Percentiles rank a stretch among this genome's conserved stretches.
Evolutionary conservation across 106 monocot species (phyloP).

Genomic region (Apostasia shenzhenica): DNA sequence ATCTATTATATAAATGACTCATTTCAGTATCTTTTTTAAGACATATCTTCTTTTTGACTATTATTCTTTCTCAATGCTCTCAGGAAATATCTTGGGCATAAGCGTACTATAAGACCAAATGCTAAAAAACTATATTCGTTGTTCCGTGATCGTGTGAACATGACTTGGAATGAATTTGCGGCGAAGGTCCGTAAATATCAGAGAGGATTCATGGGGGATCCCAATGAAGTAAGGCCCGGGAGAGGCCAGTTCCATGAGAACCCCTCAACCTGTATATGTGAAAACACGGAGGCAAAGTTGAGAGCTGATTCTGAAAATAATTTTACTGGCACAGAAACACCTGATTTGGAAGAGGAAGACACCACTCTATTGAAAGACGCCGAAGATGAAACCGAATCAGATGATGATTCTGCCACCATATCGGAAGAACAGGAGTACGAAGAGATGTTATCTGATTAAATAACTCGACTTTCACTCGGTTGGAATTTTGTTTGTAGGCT

Average conservation of each 20-base stretch:
- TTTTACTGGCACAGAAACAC: constrained; percentile 9
- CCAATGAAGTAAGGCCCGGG: constrained; percentile 83
- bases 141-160: constrained; percentile 56
- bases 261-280: constrained; percentile 68
- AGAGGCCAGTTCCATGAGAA: constrained; percentile 94
- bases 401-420: constrained; percentile 22
- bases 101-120: constrained; percentile 89
- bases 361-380: constrained; percentile 12
- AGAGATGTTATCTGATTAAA: constrained; percentile 68
- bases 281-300: constrained; percentile 10
- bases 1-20: too few species aligned
- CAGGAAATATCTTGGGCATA: constrained; percentile 95
- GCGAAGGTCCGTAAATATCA: constrained; percentile 58
- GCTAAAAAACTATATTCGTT: constrained; percentile 80
- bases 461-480: not conserved
- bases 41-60: not conserved
- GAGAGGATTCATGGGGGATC: constrained; percentile 93
- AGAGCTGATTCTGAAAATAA: not conserved
- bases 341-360: constrained; percentile 51
- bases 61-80: not conserved
- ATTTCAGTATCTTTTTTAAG: not conserved
- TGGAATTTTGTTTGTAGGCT: too few species aligned
- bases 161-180: constrained; percentile 82
- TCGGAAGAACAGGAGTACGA: constrained; percentile 51
- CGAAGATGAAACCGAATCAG: constrained; percentile 14